Conservation (phyloP, 2,329 filamentous ascomycete genomes). For the Ustulina deusta region DNA sequence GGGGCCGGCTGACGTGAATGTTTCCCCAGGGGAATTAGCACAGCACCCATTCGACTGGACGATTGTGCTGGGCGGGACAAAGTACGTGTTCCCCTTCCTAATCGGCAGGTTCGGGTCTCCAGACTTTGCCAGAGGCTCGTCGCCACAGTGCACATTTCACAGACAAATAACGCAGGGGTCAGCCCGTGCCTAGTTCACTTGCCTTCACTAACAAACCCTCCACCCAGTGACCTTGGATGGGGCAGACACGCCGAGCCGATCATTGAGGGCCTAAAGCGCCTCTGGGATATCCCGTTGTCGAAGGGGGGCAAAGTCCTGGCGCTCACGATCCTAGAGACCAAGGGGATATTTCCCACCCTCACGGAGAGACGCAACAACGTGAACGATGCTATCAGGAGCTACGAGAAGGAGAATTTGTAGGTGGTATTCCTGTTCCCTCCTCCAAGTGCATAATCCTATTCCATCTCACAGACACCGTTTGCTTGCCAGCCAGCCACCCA, state of each 20-base stretch:
- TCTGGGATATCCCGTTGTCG: slow-evolving; percentile 64
- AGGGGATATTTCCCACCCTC: slow-evolving; percentile 47
- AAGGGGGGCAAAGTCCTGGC: slow-evolving; percentile 69
- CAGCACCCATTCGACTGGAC: slow-evolving; percentile 62
- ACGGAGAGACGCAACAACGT: slow-evolving; percentile 57
- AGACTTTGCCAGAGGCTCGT: not conserved
- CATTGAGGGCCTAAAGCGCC: slow-evolving; percentile 60
- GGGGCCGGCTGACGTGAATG: slow-evolving; percentile 26
- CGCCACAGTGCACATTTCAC: not conserved
- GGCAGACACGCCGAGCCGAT: slow-evolving; percentile 56
- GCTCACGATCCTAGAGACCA: slow-evolving; percentile 70
- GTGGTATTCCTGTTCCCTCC: slow-evolving; percentile 42
- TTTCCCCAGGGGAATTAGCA: slow-evolving; percentile 26
- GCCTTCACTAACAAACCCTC: slow-evolving; percentile 17
- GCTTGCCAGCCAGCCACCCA: not conserved
- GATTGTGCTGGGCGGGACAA: slow-evolving; percentile 73
- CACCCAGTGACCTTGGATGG: slow-evolving; percentile 63
- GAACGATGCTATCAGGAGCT: slow-evolving; percentile 65
- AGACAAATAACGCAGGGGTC: not conserved
- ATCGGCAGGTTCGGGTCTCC: not conserved
- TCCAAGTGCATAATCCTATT: not conserved
- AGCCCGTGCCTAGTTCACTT: not conserved
- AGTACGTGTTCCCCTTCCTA: slow-evolving; percentile 56
- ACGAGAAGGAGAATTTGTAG: slow-evolving; percentile 65
- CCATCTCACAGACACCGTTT: not conserved